Conservation (phyloP, 2,329 filamentous ascomycete species). For the Metarhizium rileyi region DNA sequence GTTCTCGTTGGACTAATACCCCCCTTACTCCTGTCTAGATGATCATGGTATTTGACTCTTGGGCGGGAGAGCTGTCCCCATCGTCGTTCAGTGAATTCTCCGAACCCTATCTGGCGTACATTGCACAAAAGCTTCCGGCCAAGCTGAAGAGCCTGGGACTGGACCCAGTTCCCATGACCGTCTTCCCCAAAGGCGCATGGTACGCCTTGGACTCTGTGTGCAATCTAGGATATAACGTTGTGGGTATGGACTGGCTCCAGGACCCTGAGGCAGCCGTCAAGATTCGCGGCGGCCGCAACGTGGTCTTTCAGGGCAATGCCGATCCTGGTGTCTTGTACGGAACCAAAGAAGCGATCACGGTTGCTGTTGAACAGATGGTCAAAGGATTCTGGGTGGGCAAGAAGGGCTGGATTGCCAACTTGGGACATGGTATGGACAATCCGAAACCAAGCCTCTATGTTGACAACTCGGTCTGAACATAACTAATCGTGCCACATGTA, state of each 20-base stretch:
- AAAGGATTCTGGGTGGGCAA: constrained; percentile 70
- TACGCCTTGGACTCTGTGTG: constrained; percentile 84
- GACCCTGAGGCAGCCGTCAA: constrained; percentile 76
- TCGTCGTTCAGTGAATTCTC: constrained; percentile 75
- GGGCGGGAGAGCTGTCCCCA: constrained; percentile 89
- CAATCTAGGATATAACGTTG: constrained; percentile 82
- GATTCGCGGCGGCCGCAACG: constrained; percentile 62
- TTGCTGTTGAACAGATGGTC: constrained; percentile 77
- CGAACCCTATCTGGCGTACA: constrained; percentile 76
- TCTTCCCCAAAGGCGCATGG: constrained; percentile 97
- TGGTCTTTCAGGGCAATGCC: constrained; percentile 88
- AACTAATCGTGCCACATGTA: not conserved
- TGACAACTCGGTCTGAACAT: constrained; percentile 4
- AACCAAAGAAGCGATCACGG: constrained; percentile 68
- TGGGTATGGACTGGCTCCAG: constrained; percentile 91
- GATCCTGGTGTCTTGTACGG: constrained; percentile 92
- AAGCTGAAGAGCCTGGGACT: constrained; percentile 64
- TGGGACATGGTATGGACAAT: constrained; percentile 65
- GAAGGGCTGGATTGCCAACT: constrained; percentile 92
- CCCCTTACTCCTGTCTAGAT: constrained; percentile 38
- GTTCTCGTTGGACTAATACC: not conserved
- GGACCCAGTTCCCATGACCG: constrained; percentile 85
- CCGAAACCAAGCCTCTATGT: not conserved
- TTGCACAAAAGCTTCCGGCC: constrained; percentile 68
- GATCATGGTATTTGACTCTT: constrained; percentile 95